Percentiles rank a stretch among this genome's conserved stretches.
phyloP scores from a whole-genome alignment of 345 rosid genomes.

The Eucalyptus erythrocorys region DNA sequence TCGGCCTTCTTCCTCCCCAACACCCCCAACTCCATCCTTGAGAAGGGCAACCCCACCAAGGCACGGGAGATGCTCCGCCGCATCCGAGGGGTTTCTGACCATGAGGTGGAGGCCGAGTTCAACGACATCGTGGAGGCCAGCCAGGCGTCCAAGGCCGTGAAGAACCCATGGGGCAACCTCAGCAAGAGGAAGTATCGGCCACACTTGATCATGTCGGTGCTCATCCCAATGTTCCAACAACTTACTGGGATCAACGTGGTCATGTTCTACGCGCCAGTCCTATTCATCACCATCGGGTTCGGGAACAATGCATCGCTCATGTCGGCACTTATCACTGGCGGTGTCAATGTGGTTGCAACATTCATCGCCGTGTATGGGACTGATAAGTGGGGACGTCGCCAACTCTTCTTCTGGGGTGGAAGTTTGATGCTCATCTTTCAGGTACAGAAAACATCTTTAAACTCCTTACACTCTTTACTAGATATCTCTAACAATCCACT shows the following conservation, averaged over 20 bases:
- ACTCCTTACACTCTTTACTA: not conserved
- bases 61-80: slow-evolving; percentile 5
- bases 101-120: slow-evolving; percentile 14
- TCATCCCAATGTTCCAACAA: slow-evolving; percentile 36
- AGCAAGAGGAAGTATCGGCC: slow-evolving; percentile 8
- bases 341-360: not conserved
- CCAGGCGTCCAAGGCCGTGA: slow-evolving; percentile 10
- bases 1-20: slow-evolving; percentile 19
- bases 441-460: not conserved
- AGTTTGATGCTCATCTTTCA: not conserved
- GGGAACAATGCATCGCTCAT: not conserved
- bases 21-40: slow-evolving; percentile 24
- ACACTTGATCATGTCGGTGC: not conserved
- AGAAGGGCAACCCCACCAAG: slow-evolving; percentile 8
- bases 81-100: slow-evolving; percentile 8
- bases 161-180: slow-evolving; percentile 15
- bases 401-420: not conserved
- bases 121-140: slow-evolving; percentile 12
- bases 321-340: slow-evolving; percentile 26
- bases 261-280: slow-evolving; percentile 40
- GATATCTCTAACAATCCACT: not conserved
- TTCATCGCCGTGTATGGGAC: not conserved
- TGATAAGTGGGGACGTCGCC: slow-evolving; percentile 6
- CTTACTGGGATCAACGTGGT: slow-evolving; percentile 35
- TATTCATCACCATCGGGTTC: slow-evolving; percentile 37